Conservation (phyloP, 371 early-diverging fungal species). For the Apophysomyces ossiformis region DNA sequence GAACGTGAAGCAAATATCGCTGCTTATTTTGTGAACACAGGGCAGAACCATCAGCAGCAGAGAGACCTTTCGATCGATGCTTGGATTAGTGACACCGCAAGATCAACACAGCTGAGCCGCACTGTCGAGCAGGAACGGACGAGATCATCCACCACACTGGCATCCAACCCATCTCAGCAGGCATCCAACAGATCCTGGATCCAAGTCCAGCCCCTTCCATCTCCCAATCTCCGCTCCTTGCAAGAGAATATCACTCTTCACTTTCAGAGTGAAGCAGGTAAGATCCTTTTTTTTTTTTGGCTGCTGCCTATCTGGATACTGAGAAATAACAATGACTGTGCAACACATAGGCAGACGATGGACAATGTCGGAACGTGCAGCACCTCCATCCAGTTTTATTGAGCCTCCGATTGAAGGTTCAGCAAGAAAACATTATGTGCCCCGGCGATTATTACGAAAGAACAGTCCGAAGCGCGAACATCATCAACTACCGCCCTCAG, state of each 20-base stretch:
- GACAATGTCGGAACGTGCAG: constrained; percentile 24
- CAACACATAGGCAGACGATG: constrained; percentile 30
- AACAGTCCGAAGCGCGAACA: neutral
- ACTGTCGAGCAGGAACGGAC: too few species aligned
- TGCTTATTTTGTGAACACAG: too few species aligned
- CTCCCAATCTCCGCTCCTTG: neutral
- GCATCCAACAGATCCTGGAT: too few species aligned
- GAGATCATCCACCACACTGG: too few species aligned
- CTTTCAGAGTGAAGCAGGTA: constrained; percentile 44
- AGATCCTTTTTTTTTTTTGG: neutral
- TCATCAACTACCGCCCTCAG: neutral
- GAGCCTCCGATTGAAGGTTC: constrained; percentile 32
- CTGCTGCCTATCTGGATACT: too few species aligned
- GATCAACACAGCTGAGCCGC: too few species aligned
- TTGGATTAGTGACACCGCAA: too few species aligned
- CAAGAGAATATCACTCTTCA: constrained; percentile 23
- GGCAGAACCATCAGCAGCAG: too few species aligned
- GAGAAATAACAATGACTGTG: too few species aligned
- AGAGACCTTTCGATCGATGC: too few species aligned
- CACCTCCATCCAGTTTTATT: constrained; percentile 22
- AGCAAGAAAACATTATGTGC: constrained; percentile 36
- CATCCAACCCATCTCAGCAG: too few species aligned
- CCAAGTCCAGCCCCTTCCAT: constrained; percentile 3
- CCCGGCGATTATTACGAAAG: constrained; percentile 23
- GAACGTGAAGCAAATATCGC: too few species aligned